These are phyloP conservation scores for Aspergillus mulundensis DNA, from an alignment of 495 filamentous ascomycete genomes.

Conservation along the genomic window DNA sequence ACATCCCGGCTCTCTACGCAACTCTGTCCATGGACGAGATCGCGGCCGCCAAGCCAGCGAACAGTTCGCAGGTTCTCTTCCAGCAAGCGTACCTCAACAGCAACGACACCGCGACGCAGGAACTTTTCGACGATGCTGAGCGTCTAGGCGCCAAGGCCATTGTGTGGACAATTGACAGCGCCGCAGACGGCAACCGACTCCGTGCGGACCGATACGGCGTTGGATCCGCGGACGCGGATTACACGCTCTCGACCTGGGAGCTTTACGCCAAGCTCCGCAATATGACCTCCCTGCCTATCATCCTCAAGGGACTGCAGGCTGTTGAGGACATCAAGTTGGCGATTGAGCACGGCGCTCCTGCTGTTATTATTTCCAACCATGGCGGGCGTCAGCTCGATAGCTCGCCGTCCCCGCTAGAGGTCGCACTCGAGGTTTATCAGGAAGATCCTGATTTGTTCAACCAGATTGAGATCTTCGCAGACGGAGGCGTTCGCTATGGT, in stretches of 20 bases:
- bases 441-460: conserved; percentile 37
- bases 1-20: conserved; percentile 17
- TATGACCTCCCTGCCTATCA: conserved; percentile 34
- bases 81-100: conserved; percentile 34
- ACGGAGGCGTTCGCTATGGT: conserved; percentile 44
- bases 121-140: conserved; percentile 28
- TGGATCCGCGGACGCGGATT: conserved; percentile 8
- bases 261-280: conserved; percentile 18
- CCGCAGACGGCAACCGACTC: conserved; percentile 34
- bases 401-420: neutral
- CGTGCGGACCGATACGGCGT: conserved; percentile 28
- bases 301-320: conserved; percentile 41
- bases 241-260: conserved; percentile 9
- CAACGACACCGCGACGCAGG: conserved; percentile 30
- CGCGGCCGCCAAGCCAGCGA: conserved; percentile 10
- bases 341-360: conserved; percentile 19
- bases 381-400: conserved; percentile 17
- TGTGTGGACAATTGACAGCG: conserved; percentile 37
- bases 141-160: conserved; percentile 32
- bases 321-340: conserved; percentile 37
- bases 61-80: conserved; percentile 23
- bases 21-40: conserved; percentile 12
- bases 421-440: conserved; percentile 15
- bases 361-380: conserved; percentile 19
- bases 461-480: conserved; percentile 36